These are phyloP conservation scores for Venturia aucupariae DNA, from an alignment of 2,329 filamentous ascomycete species.

Conservation along the genomic window DNA sequence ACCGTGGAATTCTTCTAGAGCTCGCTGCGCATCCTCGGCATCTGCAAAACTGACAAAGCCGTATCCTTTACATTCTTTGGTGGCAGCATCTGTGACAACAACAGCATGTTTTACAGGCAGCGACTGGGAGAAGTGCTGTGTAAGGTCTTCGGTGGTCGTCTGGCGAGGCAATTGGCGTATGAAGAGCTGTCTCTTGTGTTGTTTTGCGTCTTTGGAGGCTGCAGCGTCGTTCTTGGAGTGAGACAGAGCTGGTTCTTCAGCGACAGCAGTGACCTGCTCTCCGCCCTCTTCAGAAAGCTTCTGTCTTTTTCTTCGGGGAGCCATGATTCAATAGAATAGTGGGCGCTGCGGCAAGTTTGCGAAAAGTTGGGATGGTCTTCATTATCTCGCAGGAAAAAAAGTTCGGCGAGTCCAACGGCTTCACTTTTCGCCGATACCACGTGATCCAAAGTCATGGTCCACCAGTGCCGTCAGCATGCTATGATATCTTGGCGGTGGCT, in stretches of 20 bases:
- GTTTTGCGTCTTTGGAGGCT: slow-evolving; percentile 20
- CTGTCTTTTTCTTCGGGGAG: slow-evolving; percentile 32
- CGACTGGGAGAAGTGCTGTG: slow-evolving; percentile 85
- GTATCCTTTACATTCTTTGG: slow-evolving; percentile 82
- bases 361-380: neutral
- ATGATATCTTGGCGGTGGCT: too few species aligned
- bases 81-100: slow-evolving; percentile 78
- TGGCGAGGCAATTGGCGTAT: slow-evolving; percentile 73
- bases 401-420: neutral
- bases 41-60: slow-evolving; percentile 97
- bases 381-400: slow-evolving; percentile 3
- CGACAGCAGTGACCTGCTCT: slow-evolving; percentile 24
- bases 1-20: slow-evolving; percentile 72
- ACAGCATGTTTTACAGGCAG: slow-evolving; percentile 93
- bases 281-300: slow-evolving; percentile 31
- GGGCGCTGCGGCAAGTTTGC: neutral
- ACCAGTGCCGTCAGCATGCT: too few species aligned
- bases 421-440: neutral
- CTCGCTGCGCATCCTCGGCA: slow-evolving; percentile 75
- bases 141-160: slow-evolving; percentile 72
- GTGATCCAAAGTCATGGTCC: neutral
- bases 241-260: slow-evolving; percentile 19
- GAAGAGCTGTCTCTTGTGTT: slow-evolving; percentile 54
- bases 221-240: slow-evolving; percentile 12
- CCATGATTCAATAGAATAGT: slow-evolving; percentile 22